phyloP scores from a whole-genome alignment of 257 asterid genomes.

The Nicotiana benthamiana region DNA sequence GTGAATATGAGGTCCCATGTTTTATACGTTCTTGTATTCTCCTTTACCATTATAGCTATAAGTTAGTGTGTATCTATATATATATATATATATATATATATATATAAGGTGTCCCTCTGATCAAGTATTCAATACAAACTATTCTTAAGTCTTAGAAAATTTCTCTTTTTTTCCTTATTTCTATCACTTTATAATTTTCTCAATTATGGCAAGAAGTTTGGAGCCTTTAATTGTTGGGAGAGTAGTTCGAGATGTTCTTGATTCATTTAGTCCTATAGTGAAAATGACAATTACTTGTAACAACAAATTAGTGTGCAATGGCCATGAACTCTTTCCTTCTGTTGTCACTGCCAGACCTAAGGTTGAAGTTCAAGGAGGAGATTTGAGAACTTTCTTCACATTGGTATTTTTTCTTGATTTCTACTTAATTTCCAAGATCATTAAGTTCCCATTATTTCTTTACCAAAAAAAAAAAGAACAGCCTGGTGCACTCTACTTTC shows the following conservation, averaged over 20 bases:
- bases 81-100: neutral
- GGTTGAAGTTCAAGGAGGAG: conserved; percentile 53
- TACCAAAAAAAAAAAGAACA: too few species aligned
- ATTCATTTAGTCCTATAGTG: conserved; percentile 38
- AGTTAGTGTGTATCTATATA: neutral
- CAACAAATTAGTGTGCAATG: conserved; percentile 52
- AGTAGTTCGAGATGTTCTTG: conserved; percentile 78
- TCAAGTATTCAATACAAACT: neutral
- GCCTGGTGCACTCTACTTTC: too few species aligned
- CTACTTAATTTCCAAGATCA: too few species aligned
- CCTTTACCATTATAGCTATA: neutral
- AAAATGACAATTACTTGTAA: conserved; percentile 39
- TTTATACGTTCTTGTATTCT: neutral
- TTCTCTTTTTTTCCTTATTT: neutral
- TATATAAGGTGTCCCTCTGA: neutral
- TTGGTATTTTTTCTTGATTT: conserved; percentile 24
- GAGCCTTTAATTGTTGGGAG: conserved; percentile 68
- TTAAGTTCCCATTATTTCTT: too few species aligned
- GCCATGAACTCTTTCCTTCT: conserved; percentile 67
- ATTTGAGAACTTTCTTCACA: conserved; percentile 67
- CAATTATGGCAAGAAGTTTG: conserved; percentile 22
- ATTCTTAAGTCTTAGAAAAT: neutral
- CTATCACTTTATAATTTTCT: conserved; percentile 6
- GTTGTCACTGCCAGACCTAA: conserved; percentile 42
- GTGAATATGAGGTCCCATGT: conserved; percentile 1